Evolutionary conservation across 768 basidiomycete species (phyloP).

Genomic region (Termitomyces sp.): DNA sequence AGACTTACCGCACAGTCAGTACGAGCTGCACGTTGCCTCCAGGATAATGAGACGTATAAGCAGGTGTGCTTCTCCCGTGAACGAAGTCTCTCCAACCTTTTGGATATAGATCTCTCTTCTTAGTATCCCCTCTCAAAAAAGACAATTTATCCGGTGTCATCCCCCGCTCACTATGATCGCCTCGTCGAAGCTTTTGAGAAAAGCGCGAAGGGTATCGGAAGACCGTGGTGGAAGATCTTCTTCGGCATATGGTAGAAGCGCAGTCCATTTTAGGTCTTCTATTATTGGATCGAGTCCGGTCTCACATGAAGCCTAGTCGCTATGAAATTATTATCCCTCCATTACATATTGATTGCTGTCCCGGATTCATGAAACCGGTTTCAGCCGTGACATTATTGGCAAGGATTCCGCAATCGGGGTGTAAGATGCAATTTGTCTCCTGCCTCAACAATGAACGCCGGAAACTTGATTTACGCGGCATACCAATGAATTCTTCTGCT

Average conservation of each 20-base stretch:
- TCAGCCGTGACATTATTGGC: not conserved
- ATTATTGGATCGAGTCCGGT: not conserved
- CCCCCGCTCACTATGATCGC: conserved; percentile 68
- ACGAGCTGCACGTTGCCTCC: conserved; percentile 48
- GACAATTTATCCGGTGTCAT: conserved; percentile 63
- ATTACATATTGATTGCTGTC: no score
- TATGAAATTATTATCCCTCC: not conserved
- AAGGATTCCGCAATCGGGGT: conserved; percentile 9
- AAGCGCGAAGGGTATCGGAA: conserved; percentile 67
- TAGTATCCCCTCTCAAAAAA: conserved; percentile 66
- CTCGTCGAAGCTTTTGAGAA: conserved; percentile 72
- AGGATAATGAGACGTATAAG: conserved; percentile 49
- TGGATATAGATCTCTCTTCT: conserved; percentile 14
- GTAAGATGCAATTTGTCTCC: not conserved
- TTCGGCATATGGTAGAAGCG: conserved; percentile 62
- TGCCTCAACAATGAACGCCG: no score
- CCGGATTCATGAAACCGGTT: conserved; percentile 9
- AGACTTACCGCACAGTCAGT: conserved; percentile 59
- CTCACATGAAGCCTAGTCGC: not conserved
- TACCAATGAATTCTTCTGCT: no score
- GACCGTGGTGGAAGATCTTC: conserved; percentile 84
- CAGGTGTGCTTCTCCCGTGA: conserved; percentile 46
- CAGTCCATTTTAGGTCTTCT: not conserved
- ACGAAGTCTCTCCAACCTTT: conserved; percentile 10
- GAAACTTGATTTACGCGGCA: no score